Evolutionary conservation across 2,329 filamentous ascomycete genomes (phyloP), one percentile per base, ranked within the genome.

Genomic region (Ilyonectria robusta): DNA sequence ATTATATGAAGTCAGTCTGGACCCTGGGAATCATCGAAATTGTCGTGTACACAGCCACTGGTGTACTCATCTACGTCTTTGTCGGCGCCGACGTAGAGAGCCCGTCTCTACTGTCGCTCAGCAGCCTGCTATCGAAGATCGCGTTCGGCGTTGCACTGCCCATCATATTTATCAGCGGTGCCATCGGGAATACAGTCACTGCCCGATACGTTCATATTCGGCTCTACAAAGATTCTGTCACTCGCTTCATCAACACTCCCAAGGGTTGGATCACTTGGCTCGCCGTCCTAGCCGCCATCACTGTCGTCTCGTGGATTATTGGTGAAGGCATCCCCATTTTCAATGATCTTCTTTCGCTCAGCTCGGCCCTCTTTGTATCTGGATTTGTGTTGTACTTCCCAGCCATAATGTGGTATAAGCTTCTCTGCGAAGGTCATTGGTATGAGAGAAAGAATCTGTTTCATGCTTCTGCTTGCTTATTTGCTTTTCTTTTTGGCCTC

Each of bases 271-370:
- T 75, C 58, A 78, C 78, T 8, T 92, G 92, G 92, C 75, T 89
- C 4, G 81, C 68, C 4, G 87, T 93, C 26, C 86, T 88, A 40
- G 77, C 84, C 1, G 69, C 76, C 42, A 77, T 90, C 35, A 93
- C 90, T 83, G 15, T 64, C 1, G 48, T 53, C 33, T 50, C 46
- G 1, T 62, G 59, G 59, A 54, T 90, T 13, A 54, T 91, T 19
- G 88, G 89, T 86, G 88, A 91, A 73, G 87, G 89, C 1, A 91
- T 94, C 54, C 92, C 92, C 2, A 89, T 90, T 75, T 94, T 94
- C 81, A 88, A 87, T 67, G 84, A 91, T 53, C 81, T 94, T 53
- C 81, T 94, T n/a, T 80, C 82, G 59, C 82, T 85, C 74, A 80
- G 74, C 67, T 84, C 83, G 9, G 78, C 82, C 10, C 80, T 85